Evolutionary conservation across 164 flowering plant species (phyloP), one percentile per base, ranked within the genome.

Genomic region (Saururus chinensis): DNA sequence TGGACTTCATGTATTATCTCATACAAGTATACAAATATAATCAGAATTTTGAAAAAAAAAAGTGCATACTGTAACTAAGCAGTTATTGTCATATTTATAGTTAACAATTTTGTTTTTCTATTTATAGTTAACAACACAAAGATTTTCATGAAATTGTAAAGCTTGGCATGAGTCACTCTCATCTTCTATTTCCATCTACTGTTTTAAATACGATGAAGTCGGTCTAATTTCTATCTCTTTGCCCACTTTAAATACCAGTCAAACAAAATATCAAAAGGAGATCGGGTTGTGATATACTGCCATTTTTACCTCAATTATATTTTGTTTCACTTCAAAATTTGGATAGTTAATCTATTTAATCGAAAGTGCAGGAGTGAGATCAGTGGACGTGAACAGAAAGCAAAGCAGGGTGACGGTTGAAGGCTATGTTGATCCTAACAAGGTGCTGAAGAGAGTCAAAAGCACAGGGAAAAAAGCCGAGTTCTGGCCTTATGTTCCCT

Each of bases 401-500:
- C 82, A 84, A 67, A 76, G 77, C 77, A 54, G 78, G 51, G 88
- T 86, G 20, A 78, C 74, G 1, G 89, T 88, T 5, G 69, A 58
- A 10, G 96, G 96, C 0, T 64, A 77, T 24, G 89, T 88, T 0
- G 88, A 86, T 5, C 76, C 88, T 21, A 81, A 79, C 70, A 86
- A 84, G 71, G 96, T 86, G 63, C 58, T 88, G 64, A 83, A 81
- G 73, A 85, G 70, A 63, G 81, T 85, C 65, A 76, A 75, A 69
- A 71, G 73, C 41, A 84, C 89, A 0, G 95, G 95, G 17, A 87
- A 87, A 68, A 75, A 70, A 53, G 91, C 89, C 3, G 95, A 88
- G 53, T 77, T 82, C 51, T 85, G 95, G 95, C 95, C 95, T 7
- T 88, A 88, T 52, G 71, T 88, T 9, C 81, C 83, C 22, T 73